phyloP scores from a whole-genome alignment of 768 basidiomycete species.

The Lyophyllum shimeji region DNA sequence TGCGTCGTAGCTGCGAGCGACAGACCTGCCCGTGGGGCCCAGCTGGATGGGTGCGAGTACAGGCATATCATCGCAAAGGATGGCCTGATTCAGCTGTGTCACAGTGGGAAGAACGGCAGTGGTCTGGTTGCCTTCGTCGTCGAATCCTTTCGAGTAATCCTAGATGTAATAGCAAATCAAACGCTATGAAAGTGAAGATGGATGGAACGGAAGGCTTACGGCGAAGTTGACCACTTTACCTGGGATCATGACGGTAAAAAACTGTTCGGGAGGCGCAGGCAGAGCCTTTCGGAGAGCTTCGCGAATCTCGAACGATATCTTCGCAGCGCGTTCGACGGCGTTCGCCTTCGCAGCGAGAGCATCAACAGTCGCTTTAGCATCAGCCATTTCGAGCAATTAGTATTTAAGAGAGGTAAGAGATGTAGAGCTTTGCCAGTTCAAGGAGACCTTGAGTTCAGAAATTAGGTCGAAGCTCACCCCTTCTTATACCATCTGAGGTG shows the following conservation, averaged over 20 bases:
- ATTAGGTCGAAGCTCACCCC: no score
- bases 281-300: conserved; percentile 2
- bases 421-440: no score
- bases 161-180: not conserved
- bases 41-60: not conserved
- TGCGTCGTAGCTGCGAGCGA: not conserved
- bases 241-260: conserved; percentile 1
- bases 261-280: conserved; percentile 2
- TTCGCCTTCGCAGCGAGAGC: not conserved
- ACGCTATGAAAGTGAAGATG: no score
- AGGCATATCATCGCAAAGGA: conserved; percentile 6
- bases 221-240: not conserved
- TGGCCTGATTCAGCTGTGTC: not conserved
- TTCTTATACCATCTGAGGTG: no score
- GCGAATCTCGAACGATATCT: conserved; percentile 1
- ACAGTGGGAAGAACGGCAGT: not conserved
- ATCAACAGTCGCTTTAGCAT: no score
- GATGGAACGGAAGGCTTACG: not conserved
- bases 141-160: conserved; percentile 3
- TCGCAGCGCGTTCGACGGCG: not conserved
- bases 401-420: no score
- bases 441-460: no score
- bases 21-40: not conserved
- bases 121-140: not conserved
- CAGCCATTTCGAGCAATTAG: no score